A percentile compares a stretch with the other conserved stretches of the same genome.
Evolutionary conservation across 2,329 filamentous ascomycete genomes (phyloP).

Genomic region (Penicillium oxalicum): DNA sequence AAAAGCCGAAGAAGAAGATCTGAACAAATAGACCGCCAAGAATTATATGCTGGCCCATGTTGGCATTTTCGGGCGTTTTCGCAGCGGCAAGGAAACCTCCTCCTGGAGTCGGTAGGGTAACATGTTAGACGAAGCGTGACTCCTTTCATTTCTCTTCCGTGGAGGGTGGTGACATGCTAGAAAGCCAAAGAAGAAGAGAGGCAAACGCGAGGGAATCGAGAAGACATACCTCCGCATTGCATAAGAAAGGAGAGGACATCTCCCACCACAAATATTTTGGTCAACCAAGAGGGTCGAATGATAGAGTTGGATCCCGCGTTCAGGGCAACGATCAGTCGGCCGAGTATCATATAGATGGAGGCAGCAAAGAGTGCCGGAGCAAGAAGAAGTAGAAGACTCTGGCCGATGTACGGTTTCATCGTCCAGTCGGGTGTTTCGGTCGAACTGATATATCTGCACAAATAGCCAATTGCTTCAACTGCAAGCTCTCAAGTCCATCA

Average conservation of each 20-base stretch:
- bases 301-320: conserved; percentile 14
- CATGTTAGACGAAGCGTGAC: too few relatives aligned
- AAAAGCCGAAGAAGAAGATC: conserved; percentile 19
- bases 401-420: conserved; percentile 16
- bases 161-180: too few relatives aligned
- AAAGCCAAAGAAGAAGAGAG: not conserved
- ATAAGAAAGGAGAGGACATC: conserved; percentile 22
- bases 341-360: conserved; percentile 22
- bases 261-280: conserved; percentile 23
- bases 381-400: conserved; percentile 17
- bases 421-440: conserved; percentile 17
- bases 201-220: not conserved
- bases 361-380: conserved; percentile 21
- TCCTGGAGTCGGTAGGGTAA: not conserved
- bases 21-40: conserved; percentile 18
- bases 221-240: conserved; percentile 16
- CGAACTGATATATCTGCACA: conserved; percentile 10
- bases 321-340: conserved; percentile 15
- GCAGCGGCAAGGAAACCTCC: conserved; percentile 13
- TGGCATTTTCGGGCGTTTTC: conserved; percentile 7
- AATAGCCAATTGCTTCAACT: conserved; percentile 14
- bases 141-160: too few relatives aligned
- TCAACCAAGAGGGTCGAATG: conserved; percentile 18
- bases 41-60: conserved; percentile 17
- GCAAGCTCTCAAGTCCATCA: too few relatives aligned